A percentile compares a stretch with the other conserved stretches of the same genome.
These are phyloP conservation scores for Calocera viscosa DNA, from an alignment of 768 basidiomycete species.

Conservation along the genomic window DNA sequence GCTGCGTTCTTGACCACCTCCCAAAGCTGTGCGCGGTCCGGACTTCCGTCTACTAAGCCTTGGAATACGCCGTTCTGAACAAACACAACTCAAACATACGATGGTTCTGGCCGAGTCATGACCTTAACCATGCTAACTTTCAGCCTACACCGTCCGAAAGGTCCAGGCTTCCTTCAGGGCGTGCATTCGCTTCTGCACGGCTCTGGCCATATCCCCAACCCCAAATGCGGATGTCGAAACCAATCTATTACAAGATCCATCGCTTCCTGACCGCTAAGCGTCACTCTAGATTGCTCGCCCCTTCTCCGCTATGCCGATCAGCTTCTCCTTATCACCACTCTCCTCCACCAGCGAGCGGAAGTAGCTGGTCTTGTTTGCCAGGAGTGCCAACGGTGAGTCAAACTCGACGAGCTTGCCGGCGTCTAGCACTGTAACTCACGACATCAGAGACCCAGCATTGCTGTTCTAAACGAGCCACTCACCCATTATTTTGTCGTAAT, in stretches of 20 bases:
- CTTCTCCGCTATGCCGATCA: constrained; percentile 16
- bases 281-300: not conserved
- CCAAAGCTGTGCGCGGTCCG: not conserved
- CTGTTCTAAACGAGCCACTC: not conserved
- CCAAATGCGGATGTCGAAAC: no score
- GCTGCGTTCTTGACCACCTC: not conserved
- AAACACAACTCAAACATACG: no score
- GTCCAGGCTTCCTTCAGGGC: no score
- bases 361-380: constrained; percentile 40
- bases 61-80: constrained; percentile 2
- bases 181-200: no score
- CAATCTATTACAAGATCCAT: no score
- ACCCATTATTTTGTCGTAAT: constrained; percentile 34
- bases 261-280: no score
- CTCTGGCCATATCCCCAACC: no score
- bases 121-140: no score
- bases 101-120: no score
- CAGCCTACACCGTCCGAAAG: no score
- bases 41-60: constrained; percentile 1
- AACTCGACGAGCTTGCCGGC: constrained; percentile 46
- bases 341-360: constrained; percentile 46
- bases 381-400: constrained; percentile 40
- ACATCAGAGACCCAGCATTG: not conserved
- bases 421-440: constrained; percentile 29
- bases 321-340: constrained; percentile 33